Evolutionary conservation across 441 rosid genomes (phyloP), one percentile per base, ranked within the genome.

Genomic region (Populus tomentosa): DNA sequence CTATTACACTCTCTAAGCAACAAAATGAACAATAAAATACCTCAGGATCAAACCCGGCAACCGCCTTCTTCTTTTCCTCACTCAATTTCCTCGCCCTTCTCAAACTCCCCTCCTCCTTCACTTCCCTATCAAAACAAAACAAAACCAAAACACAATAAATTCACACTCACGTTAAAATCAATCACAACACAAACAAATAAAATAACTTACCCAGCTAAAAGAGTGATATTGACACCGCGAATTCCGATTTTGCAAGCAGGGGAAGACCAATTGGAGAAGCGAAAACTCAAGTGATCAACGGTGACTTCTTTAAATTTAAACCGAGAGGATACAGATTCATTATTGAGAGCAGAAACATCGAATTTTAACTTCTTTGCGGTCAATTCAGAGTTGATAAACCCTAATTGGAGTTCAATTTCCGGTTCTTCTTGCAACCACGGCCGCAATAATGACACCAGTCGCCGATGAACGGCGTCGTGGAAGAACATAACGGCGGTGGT

Each of bases 31-130:
- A 50, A 67, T 28, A 30, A 67, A 66, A 36, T 77, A 95, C 99
- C 97, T 93, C 93, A 59, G 98, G 92, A 84, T 95, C 99, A 68
- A 92, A 80, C 33, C 77, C 86, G 13, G 85, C 89, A 23, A 95
- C 82, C 74, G 79, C 84, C 88, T 84, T 86, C 80, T 85, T 87
- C 67, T 86, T 80, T 81, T 90, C 88, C 79, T 81, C 82, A 63
- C 70, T 71, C 56, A 79, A 82, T 59, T 78, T 84, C 79, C 75
- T 69, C 74, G 16, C 72, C 82, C 80, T 82, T 62, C 81, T 82
- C 36, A 74, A 74, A 69, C 84, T 77, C 77, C 87, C 86, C 69
- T 81, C 86, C 33, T 88, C 88, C 74, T 73, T 77, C 79, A 62
- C 80, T 78, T 88, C 84, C 71, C 88, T 83, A 62, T 46, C 72